phyloP scores from a whole-genome alignment of 305 asterid species.

The Plantago coronopus region DNA sequence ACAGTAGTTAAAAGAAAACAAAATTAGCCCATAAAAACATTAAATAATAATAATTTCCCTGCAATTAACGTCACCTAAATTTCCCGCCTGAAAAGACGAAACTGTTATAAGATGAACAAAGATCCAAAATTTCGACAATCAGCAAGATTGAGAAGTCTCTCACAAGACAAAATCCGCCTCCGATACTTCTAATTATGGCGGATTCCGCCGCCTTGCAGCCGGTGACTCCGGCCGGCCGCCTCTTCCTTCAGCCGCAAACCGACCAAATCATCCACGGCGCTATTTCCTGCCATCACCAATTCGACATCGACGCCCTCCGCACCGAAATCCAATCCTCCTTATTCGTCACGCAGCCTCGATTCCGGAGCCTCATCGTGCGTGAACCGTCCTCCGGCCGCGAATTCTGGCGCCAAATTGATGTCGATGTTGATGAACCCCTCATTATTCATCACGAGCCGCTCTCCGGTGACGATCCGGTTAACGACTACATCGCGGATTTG shows the following conservation, averaged over 20 bases:
- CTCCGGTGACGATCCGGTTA: slow-evolving; percentile 57
- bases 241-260: slow-evolving; percentile 47
- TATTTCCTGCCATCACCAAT: slow-evolving; percentile 26
- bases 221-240: slow-evolving; percentile 68
- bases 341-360: slow-evolving; percentile 59
- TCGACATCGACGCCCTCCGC: slow-evolving; percentile 39
- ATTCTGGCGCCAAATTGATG: slow-evolving; percentile 53
- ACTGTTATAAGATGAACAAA: no score
- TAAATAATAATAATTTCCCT: no score
- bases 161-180: no score
- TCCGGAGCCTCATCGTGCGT: slow-evolving; percentile 56
- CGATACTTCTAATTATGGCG: no score
- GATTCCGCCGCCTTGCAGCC: slow-evolving; percentile 40
- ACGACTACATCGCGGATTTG: slow-evolving; percentile 60
- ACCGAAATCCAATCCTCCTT: slow-evolving; percentile 38
- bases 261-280: slow-evolving; percentile 50
- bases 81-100: no score
- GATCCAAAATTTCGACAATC: no score
- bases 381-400: slow-evolving; percentile 50
- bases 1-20: no score
- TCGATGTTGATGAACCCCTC: slow-evolving; percentile 63
- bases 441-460: neutral
- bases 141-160: no score
- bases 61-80: no score
- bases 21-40: no score